Conservation (phyloP, 192 early-diverging fungal genomes). For the Pilaira anomala region DNA sequence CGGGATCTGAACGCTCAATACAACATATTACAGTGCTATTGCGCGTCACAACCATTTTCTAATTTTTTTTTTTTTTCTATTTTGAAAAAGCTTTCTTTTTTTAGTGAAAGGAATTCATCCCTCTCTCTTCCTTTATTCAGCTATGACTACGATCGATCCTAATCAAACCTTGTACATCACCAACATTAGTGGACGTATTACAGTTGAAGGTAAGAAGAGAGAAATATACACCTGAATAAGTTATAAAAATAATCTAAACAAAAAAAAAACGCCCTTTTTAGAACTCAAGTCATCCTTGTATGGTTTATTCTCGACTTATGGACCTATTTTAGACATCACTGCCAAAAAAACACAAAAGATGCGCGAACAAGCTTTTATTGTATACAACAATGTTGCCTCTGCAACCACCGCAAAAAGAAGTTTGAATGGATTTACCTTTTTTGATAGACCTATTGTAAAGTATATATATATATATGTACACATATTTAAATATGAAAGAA, state of each 20-base stretch:
- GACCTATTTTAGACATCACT: constrained; percentile 83
- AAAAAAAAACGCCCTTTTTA: constrained; percentile 22
- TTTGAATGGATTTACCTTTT: constrained; percentile 86
- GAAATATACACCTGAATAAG: neutral
- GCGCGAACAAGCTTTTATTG: constrained; percentile 95
- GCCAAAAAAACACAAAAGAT: constrained; percentile 75
- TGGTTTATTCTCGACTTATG: constrained; percentile 83
- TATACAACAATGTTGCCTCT: constrained; percentile 77
- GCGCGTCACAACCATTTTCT: too few species aligned
- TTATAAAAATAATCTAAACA: neutral
- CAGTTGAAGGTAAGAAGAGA: constrained; percentile 59
- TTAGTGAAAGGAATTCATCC: too few species aligned
- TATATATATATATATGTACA: too few species aligned
- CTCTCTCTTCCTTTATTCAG: too few species aligned
- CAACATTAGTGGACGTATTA: constrained; percentile 68
- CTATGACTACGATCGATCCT: constrained; percentile 41
- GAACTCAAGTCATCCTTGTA: constrained; percentile 73
- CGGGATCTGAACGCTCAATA: too few species aligned
- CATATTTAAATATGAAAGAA: neutral
- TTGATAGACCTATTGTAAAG: constrained; percentile 77
- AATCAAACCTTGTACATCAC: constrained; percentile 85
- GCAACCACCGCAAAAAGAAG: constrained; percentile 85
- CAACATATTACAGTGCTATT: too few species aligned
- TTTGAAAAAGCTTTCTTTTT: too few species aligned
- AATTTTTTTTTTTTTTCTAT: too few species aligned